Evolutionary conservation across 208 protist species (phyloP).

Genomic region (Trypanosomatidae sp.): DNA sequence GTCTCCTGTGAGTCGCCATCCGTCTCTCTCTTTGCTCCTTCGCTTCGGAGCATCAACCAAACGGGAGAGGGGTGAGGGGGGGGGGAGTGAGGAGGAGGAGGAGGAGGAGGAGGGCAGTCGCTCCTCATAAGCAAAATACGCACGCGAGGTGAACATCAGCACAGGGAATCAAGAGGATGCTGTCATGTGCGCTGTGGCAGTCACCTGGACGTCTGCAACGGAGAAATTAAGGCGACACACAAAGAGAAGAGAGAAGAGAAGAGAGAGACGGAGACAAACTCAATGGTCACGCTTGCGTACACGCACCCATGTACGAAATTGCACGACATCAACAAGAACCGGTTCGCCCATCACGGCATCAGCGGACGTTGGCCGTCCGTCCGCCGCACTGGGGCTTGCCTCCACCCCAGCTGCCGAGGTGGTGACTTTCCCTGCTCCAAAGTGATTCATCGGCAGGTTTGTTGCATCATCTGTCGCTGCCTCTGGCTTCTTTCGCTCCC

Average conservation of each 20-base stretch:
- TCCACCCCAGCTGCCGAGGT: neutral
- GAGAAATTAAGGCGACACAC: neutral
- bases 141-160: neutral
- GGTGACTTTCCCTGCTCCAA: neutral
- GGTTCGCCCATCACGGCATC: slow-evolving; percentile 18
- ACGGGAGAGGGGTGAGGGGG: neutral
- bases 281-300: slow-evolving; percentile 39
- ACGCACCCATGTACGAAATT: slow-evolving; percentile 58
- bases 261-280: neutral
- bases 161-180: neutral
- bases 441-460: neutral
- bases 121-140: neutral
- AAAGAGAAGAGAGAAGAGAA: too few species aligned
- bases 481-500: slow-evolving; percentile 27
- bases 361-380: neutral
- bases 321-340: slow-evolving; percentile 75
- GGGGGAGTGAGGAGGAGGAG: neutral
- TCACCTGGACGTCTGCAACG: neutral
- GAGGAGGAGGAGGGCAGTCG: neutral
- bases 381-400: neutral
- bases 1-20: too few species aligned
- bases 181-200: neutral
- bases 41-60: neutral
- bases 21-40: neutral
- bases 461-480: neutral